Conservation (phyloP, 768 basidiomycete genomes). For the Artomyces pyxidatus region DNA sequence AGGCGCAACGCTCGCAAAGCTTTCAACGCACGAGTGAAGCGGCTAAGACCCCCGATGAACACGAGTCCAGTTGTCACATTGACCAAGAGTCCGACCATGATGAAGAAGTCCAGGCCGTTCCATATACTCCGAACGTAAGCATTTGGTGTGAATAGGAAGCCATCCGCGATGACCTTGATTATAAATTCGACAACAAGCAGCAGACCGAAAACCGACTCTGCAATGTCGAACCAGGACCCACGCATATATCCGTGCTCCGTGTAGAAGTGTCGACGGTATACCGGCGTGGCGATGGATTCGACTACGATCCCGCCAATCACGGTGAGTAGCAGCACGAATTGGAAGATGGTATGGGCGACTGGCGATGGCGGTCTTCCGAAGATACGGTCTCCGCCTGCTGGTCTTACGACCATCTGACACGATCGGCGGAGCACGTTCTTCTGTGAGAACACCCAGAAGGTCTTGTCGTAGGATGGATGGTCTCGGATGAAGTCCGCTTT, state of each 20-base stretch:
- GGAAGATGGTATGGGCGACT: constrained; percentile 62
- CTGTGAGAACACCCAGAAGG: constrained; percentile 86
- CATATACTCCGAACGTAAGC: constrained; percentile 88
- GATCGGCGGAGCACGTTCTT: constrained; percentile 59
- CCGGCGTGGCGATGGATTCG: constrained; percentile 76
- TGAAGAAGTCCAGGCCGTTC: constrained; percentile 85
- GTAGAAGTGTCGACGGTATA: constrained; percentile 73
- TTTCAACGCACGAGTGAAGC: constrained; percentile 80
- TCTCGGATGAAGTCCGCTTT: constrained; percentile 83
- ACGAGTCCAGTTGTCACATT: constrained; percentile 67
- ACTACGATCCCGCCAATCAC: constrained; percentile 79
- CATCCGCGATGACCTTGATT: constrained; percentile 90
- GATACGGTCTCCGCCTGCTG: constrained; percentile 80
- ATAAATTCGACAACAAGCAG: constrained; percentile 72
- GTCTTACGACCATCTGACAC: constrained; percentile 79
- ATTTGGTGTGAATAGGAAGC: constrained; percentile 84
- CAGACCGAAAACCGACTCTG: constrained; percentile 65
- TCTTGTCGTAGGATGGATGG: constrained; percentile 84
- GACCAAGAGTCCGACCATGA: constrained; percentile 69
- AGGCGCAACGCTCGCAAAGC: constrained; percentile 82
- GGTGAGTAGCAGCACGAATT: constrained; percentile 60
- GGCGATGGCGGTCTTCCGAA: constrained; percentile 68
- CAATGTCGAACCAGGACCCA: constrained; percentile 81
- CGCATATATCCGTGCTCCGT: constrained; percentile 47
- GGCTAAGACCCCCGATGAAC: constrained; percentile 70